Conservation (phyloP, 768 basidiomycete genomes). For the Suillus cothurnatus region DNA sequence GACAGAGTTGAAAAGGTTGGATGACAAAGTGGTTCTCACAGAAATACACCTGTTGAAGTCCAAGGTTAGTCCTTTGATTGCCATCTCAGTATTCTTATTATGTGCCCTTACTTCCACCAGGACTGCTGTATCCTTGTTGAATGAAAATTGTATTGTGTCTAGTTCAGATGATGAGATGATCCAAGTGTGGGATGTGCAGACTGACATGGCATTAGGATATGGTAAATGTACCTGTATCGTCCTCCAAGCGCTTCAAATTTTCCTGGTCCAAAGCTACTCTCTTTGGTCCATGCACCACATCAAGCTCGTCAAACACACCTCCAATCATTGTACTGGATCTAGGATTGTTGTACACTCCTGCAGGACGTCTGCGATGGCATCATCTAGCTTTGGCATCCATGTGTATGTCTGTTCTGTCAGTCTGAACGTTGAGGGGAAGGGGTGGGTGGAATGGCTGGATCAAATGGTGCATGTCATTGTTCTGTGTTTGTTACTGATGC, state of each 20-base stretch:
- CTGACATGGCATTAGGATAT: no score
- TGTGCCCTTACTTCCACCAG: no score
- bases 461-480: constrained; percentile 20
- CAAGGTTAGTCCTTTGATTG: no score
- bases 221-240: no score
- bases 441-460: constrained; percentile 30
- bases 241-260: constrained; percentile 43
- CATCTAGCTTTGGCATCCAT: constrained; percentile 44
- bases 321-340: constrained; percentile 16
- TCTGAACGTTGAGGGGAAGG: constrained; percentile 33
- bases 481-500: background rate
- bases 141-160: no score
- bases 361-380: constrained; percentile 37
- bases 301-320: constrained; percentile 26
- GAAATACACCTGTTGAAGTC: no score
- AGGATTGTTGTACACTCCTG: constrained; percentile 38
- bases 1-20: no score
- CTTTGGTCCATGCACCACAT: constrained; percentile 46
- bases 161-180: no score
- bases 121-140: no score
- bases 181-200: no score
- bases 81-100: no score
- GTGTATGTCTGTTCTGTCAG: constrained; percentile 41
- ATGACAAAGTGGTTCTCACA: no score
- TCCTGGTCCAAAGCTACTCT: constrained; percentile 47